Conservation (phyloP, 352 stramenopile genomes). For the Blastocystis hominis region DNA sequence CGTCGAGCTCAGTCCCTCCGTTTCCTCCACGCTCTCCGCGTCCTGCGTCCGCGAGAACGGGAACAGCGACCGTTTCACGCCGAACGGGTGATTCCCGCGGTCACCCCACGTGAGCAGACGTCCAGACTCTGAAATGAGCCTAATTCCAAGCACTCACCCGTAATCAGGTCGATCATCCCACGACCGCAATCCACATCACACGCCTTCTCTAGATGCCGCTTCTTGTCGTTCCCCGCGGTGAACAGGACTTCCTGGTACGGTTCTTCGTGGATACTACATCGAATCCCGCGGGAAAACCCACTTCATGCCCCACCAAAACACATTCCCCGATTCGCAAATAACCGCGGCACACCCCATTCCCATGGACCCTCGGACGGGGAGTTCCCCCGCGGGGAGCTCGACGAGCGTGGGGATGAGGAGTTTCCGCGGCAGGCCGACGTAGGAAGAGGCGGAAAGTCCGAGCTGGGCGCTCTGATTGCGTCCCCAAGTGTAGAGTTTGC, state of each 20-base stretch:
- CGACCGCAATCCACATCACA: neutral
- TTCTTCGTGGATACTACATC: neutral
- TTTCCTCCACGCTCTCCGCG: too few relatives aligned
- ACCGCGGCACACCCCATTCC: neutral
- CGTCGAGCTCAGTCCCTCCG: neutral
- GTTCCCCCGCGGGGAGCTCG: neutral
- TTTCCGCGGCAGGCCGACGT: neutral
- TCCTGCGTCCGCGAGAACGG: too few relatives aligned
- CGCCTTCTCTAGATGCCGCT: neutral
- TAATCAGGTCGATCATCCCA: conserved; percentile 18
- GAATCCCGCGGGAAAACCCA: neutral
- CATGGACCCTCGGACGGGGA: neutral
- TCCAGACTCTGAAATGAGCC: too few relatives aligned
- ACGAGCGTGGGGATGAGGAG: neutral
- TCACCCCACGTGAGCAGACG: neutral
- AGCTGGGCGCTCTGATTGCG: conserved; percentile 1
- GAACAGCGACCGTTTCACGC: neutral
- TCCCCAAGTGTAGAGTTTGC: conserved; percentile 6
- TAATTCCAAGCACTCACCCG: neutral
- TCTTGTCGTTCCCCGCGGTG: neutral
- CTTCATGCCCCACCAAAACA: conserved; percentile 53
- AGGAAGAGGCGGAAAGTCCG: neutral
- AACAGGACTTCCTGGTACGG: conserved; percentile 29
- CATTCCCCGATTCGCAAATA: conserved; percentile 18
- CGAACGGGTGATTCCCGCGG: neutral